Base-by-base conservation (phyloP, 768 basidiomycete species). In the Mycena leptocephala region DNA sequence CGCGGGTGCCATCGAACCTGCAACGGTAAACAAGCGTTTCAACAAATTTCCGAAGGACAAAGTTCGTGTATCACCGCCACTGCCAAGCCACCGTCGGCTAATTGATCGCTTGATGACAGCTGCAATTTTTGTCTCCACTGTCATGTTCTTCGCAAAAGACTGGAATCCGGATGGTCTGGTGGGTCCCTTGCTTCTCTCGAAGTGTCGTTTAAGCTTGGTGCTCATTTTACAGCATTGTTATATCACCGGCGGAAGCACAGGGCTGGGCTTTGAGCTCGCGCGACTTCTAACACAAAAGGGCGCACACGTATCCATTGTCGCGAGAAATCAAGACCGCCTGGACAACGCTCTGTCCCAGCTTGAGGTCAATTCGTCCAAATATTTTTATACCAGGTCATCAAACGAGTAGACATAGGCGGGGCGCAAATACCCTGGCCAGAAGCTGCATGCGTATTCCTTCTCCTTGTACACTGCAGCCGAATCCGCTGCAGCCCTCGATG, bases 221-320 rank as follows among this genome's bases (percentile, higher is more conserved):
- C 59, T 39, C 51, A 41, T 37, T 30, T 13, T 43, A 67, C 53
- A 97, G 97, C 95, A 96, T 79, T 92, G 92, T 84, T 96, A 96
- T 81, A 87, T 98, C 22, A 96, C 96, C 0, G 97, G 97, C 3
- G 96, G 95, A 3, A 94, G 93, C 59, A 88, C 92, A 13, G 97
- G 97, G 0, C 91, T 97, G 0, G 97, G 97, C 1, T 89, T 96
- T 1, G 89, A 92, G 0, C 86, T 97, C 9, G 94, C 96, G 0
- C 87, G 89, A 32, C 84, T 93, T 24, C 88, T 97, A 1, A 90
- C 91, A 18, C 85, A 87, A 76, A 87, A 87, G 72, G 97, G 97
- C 0, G 96, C 96, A 0, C 89, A 95, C 74, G 93, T 97, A 3
- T 95, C 95, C 5, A 95, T 97, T 74, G 94, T 97, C 11, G 96